Percentiles rank a stretch among this genome's conserved stretches.
These are phyloP conservation scores for Zygotorulaspora chibaensis DNA, from an alignment of 805 yeast genomes.

Conservation along the genomic window DNA sequence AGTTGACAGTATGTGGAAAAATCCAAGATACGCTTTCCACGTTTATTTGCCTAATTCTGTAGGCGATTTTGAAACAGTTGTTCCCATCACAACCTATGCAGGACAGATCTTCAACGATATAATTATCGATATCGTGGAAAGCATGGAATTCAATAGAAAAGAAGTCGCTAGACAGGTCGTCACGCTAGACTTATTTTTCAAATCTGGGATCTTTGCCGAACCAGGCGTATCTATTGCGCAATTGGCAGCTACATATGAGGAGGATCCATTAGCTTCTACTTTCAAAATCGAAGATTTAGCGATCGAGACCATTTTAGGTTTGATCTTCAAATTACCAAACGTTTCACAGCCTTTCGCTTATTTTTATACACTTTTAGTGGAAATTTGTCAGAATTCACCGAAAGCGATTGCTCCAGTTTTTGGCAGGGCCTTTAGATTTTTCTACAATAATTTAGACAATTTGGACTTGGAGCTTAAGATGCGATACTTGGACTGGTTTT, in stretches of 20 bases:
- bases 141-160: conserved; percentile 82
- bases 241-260: conserved; percentile 42
- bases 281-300: conserved; percentile 91
- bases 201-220: conserved; percentile 57
- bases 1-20: conserved; percentile 64
- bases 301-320: conserved; percentile 72
- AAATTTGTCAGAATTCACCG: conserved; percentile 80
- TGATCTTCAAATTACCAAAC: conserved; percentile 70
- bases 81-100: conserved; percentile 46
- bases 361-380: conserved; percentile 78
- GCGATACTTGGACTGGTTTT: conserved; percentile 83
- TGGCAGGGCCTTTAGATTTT: conserved; percentile 84
- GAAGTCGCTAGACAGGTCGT: conserved; percentile 83
- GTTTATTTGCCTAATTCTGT: conserved; percentile 49
- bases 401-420: conserved; percentile 87
- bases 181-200: conserved; percentile 67
- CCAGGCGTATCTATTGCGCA: conserved; percentile 78
- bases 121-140: conserved; percentile 66
- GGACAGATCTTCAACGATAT: conserved; percentile 71
- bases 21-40: conserved; percentile 57
- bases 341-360: conserved; percentile 67
- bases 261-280: conserved; percentile 50
- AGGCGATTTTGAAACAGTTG: conserved; percentile 63
- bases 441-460: conserved; percentile 61
- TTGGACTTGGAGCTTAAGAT: conserved; percentile 74